Evolutionary conservation across 2,329 filamentous ascomycete species (phyloP).

Genomic region (Epicoccum nigrum): DNA sequence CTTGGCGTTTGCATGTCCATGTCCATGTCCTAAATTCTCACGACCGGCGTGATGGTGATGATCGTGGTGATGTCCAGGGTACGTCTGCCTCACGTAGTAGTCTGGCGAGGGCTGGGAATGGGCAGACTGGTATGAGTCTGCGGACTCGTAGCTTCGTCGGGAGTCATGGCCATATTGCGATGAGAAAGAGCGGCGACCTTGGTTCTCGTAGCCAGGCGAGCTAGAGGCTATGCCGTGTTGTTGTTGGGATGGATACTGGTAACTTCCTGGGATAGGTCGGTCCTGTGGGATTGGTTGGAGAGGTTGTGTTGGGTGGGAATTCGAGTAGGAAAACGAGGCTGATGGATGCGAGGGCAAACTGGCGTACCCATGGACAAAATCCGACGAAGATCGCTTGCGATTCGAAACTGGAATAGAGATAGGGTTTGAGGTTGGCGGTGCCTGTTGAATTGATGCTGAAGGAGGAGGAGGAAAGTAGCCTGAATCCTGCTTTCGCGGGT

Average conservation of each 20-base stretch:
- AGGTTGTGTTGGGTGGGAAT: constrained; percentile 7
- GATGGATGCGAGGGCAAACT: constrained; percentile 4
- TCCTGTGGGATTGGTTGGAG: constrained; percentile 19
- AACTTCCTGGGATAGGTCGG: constrained; percentile 5
- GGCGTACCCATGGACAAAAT: neutral
- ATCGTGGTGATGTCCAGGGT: neutral
- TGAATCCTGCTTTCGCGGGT: constrained; percentile 12
- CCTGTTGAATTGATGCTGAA: constrained; percentile 6
- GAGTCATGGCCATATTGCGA: constrained; percentile 6
- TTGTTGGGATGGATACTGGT: constrained; percentile 3
- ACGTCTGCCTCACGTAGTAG: neutral
- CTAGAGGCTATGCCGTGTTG: neutral
- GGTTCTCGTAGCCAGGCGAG: neutral
- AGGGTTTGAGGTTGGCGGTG: constrained; percentile 3
- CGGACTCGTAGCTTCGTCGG: constrained; percentile 6
- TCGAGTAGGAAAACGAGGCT: neutral
- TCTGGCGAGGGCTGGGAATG: neutral
- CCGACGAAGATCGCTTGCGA: constrained; percentile 1
- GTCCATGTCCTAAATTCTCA: neutral
- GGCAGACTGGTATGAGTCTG: constrained; percentile 7
- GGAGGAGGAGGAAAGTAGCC: constrained; percentile 17
- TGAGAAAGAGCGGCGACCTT: constrained; percentile 8
- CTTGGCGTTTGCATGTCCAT: neutral
- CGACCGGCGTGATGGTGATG: neutral
- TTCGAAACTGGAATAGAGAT: constrained; percentile 10